Percentiles rank a stretch among this genome's conserved stretches.
Conservation (phyloP, 192 early-diverging fungal species). For the Rhizophlyctis rosea region DNA sequence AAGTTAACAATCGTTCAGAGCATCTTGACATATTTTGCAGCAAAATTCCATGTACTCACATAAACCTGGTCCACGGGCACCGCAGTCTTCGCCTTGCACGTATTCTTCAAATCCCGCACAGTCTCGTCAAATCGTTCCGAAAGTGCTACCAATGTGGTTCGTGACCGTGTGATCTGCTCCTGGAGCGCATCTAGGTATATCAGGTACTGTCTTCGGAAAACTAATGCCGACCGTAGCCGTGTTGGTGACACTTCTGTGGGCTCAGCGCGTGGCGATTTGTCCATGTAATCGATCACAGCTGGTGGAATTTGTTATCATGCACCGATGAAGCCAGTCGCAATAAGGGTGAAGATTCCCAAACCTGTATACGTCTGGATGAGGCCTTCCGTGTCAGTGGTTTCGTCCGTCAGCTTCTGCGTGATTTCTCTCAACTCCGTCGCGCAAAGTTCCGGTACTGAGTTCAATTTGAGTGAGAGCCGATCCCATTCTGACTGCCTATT, state of each 20-base stretch:
- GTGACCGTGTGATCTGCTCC: constrained; percentile 43
- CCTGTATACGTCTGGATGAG: constrained; percentile 45
- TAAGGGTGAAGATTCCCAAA: constrained; percentile 1
- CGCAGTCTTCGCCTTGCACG: constrained; percentile 56
- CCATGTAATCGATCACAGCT: constrained; percentile 42
- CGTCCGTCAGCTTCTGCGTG: constrained; percentile 13
- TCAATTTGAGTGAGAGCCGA: neutral
- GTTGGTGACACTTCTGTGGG: constrained; percentile 15
- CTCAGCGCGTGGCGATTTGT: constrained; percentile 29
- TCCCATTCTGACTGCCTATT: no score
- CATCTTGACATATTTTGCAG: neutral
- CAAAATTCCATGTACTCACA: constrained; percentile 30
- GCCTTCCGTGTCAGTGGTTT: constrained; percentile 41
- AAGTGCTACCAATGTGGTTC: constrained; percentile 30
- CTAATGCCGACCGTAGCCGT: constrained; percentile 31
- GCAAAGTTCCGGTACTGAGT: constrained; percentile 44
- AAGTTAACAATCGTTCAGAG: constrained; percentile 1
- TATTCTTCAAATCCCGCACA: constrained; percentile 45
- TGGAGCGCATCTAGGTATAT: constrained; percentile 60
- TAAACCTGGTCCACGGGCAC: constrained; percentile 65
- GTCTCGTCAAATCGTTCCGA: constrained; percentile 41
- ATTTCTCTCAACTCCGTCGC: constrained; percentile 38
- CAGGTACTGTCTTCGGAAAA: constrained; percentile 50
- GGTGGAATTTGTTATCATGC: neutral
- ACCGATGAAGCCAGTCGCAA: neutral